These are phyloP conservation scores for Trichoderma cornu-damae DNA, from an alignment of 2,329 filamentous ascomycete species.

Conservation along the genomic window DNA sequence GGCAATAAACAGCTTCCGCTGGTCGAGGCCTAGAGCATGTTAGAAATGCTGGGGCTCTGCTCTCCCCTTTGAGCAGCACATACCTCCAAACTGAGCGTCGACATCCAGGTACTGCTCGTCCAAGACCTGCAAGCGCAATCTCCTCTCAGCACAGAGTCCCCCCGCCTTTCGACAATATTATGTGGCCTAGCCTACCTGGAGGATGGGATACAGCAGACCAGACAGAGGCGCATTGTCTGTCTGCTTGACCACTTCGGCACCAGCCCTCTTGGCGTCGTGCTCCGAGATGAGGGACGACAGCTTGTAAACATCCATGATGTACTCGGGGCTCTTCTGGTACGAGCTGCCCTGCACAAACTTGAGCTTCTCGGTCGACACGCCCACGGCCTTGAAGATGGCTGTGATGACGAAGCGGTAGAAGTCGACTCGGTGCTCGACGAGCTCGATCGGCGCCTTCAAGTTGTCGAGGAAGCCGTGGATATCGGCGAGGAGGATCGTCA, in stretches of 20 bases:
- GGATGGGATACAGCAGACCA: slow-evolving; percentile 39
- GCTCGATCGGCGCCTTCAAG: slow-evolving; percentile 80
- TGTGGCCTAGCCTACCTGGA: slow-evolving; percentile 51
- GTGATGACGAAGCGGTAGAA: slow-evolving; percentile 80
- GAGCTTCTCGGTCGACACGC: slow-evolving; percentile 72
- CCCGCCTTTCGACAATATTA: background rate
- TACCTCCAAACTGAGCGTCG: slow-evolving; percentile 80
- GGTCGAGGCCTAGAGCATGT: slow-evolving; percentile 55
- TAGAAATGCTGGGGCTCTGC: background rate
- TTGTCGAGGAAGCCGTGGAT: slow-evolving; percentile 76
- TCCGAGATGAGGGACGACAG: slow-evolving; percentile 65
- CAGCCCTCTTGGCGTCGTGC: slow-evolving; percentile 82
- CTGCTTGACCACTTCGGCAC: slow-evolving; percentile 93
- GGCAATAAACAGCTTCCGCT: slow-evolving; percentile 82
- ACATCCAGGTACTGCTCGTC: slow-evolving; percentile 87
- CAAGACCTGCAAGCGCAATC: slow-evolving; percentile 46
- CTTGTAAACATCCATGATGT: slow-evolving; percentile 85
- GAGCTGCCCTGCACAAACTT: slow-evolving; percentile 78
- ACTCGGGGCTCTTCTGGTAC: slow-evolving; percentile 69
- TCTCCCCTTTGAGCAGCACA: background rate
- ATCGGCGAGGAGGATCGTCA: slow-evolving; percentile 71
- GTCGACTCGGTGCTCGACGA: slow-evolving; percentile 73
- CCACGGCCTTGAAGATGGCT: slow-evolving; percentile 68
- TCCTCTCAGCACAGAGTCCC: background rate
- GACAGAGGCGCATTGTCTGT: slow-evolving; percentile 66